These are phyloP conservation scores for Tephrocybe sp. DNA, from an alignment of 768 basidiomycete species.

Conservation along the genomic window DNA sequence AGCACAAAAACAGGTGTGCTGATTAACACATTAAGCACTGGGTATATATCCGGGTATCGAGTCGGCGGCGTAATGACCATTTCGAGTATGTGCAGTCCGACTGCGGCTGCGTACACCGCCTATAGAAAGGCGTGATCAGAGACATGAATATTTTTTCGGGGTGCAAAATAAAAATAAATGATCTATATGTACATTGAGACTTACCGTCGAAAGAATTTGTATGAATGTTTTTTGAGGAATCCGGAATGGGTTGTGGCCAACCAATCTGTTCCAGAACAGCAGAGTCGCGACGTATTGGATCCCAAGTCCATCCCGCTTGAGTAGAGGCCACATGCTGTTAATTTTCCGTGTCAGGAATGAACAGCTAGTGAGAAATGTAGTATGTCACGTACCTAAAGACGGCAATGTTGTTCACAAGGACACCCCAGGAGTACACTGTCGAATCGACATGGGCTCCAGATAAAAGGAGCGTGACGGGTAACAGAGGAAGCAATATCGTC, in stretches of 20 bases:
- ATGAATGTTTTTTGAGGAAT: slow-evolving; percentile 45
- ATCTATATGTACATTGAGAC: slow-evolving; percentile 16
- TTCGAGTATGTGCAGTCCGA: slow-evolving; percentile 64
- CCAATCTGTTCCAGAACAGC: slow-evolving; percentile 76
- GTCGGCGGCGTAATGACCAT: slow-evolving; percentile 57
- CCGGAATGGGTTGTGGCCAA: slow-evolving; percentile 73
- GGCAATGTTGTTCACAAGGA: slow-evolving; percentile 77
- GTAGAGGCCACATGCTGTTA: slow-evolving; percentile 89
- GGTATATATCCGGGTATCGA: slow-evolving; percentile 82
- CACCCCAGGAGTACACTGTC: slow-evolving; percentile 65
- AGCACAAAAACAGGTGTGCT: slow-evolving; percentile 78
- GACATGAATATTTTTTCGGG: neutral
- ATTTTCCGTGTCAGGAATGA: neutral
- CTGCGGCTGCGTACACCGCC: slow-evolving; percentile 55
- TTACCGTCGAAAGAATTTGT: slow-evolving; percentile 51
- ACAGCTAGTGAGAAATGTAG: neutral
- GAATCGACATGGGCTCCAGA: slow-evolving; percentile 52
- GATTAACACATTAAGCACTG: slow-evolving; percentile 81
- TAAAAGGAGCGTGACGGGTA: slow-evolving; percentile 81
- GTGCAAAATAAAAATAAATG: slow-evolving; percentile 3
- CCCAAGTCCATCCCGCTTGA: slow-evolving; percentile 74
- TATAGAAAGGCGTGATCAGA: slow-evolving; percentile 19
- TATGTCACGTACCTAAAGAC: slow-evolving; percentile 70
- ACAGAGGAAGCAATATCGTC: slow-evolving; percentile 79
- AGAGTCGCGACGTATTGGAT: slow-evolving; percentile 69